phyloP scores from a whole-genome alignment of 1,284 basidiomycete genomes.

The Puccinia polysora region DNA sequence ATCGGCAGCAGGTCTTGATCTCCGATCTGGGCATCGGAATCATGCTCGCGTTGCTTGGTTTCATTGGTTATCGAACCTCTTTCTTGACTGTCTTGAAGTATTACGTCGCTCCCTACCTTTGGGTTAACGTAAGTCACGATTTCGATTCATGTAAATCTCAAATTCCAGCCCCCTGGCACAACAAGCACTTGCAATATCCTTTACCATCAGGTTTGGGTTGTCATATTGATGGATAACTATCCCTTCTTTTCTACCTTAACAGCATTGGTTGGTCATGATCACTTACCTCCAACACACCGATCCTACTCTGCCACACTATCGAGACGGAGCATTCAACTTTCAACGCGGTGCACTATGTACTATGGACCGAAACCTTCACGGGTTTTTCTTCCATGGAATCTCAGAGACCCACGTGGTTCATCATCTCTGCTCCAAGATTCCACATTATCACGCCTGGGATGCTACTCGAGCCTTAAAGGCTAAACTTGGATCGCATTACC shows the following conservation, averaged over 20 bases:
- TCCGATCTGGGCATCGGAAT: slow-evolving; percentile 81
- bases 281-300: slow-evolving; percentile 58
- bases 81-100: slow-evolving; percentile 71
- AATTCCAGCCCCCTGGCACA: too few species aligned
- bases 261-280: slow-evolving; percentile 55
- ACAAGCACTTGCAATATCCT: too few species aligned
- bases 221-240: too few species aligned
- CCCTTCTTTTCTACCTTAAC: slow-evolving; percentile 42
- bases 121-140: slow-evolving; percentile 61
- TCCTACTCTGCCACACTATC: too few species aligned
- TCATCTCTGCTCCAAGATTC: slow-evolving; percentile 86
- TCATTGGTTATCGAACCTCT: slow-evolving; percentile 64
- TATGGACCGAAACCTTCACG: slow-evolving; percentile 22
- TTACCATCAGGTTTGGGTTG: too few species aligned
- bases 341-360: too few species aligned
- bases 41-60: slow-evolving; percentile 64
- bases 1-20: slow-evolving; percentile 70
- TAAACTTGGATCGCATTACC: slow-evolving; percentile 60
- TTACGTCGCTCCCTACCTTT: slow-evolving; percentile 86
- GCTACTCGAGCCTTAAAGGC: slow-evolving; percentile 49
- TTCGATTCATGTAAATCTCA: too few species aligned
- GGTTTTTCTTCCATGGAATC: slow-evolving; percentile 68
- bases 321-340: too few species aligned
- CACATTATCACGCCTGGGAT: slow-evolving; percentile 73
- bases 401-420: slow-evolving; percentile 89